Conservation (phyloP, 1,284 basidiomycete genomes). For the Ustilago crameri region DNA sequence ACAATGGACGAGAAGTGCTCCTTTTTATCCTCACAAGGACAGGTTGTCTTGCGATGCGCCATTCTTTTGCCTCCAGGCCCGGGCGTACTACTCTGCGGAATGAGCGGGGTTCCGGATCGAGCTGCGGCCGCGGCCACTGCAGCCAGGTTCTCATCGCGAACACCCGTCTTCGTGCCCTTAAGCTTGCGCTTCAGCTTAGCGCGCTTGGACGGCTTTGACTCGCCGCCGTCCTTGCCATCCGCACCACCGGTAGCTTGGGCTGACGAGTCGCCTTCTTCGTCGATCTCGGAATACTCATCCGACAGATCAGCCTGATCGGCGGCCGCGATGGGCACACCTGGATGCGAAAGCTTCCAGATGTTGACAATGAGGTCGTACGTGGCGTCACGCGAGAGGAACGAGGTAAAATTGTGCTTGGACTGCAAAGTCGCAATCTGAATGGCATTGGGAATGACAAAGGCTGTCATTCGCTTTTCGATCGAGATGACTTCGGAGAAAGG, state of each 20-base stretch:
- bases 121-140: constrained; percentile 45
- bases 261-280: constrained; percentile 40
- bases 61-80: constrained; percentile 42
- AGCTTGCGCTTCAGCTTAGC: constrained; percentile 56
- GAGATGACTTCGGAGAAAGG: constrained; percentile 89
- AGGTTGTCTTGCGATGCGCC: constrained; percentile 74
- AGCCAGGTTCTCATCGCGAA: constrained; percentile 41
- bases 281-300: constrained; percentile 47
- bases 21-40: constrained; percentile 79
- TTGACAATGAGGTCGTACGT: constrained; percentile 95
- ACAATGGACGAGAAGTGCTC: constrained; percentile 80
- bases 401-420: constrained; percentile 86
- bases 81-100: constrained; percentile 35
- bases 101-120: constrained; percentile 38
- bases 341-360: constrained; percentile 91
- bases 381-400: constrained; percentile 93
- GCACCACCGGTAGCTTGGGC: constrained; percentile 18
- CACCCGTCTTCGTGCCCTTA: constrained; percentile 49
- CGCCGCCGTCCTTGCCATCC: constrained; percentile 20
- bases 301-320: constrained; percentile 62
- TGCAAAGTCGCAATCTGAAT: constrained; percentile 88
- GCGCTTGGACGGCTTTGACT: constrained; percentile 53
- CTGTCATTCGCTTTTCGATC: constrained; percentile 98
- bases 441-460: constrained; percentile 97
- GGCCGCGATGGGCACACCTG: constrained; percentile 74